These are phyloP conservation scores for Rheum nobile DNA, from an alignment of 148 eudicot genomes.

Conservation along the genomic window DNA sequence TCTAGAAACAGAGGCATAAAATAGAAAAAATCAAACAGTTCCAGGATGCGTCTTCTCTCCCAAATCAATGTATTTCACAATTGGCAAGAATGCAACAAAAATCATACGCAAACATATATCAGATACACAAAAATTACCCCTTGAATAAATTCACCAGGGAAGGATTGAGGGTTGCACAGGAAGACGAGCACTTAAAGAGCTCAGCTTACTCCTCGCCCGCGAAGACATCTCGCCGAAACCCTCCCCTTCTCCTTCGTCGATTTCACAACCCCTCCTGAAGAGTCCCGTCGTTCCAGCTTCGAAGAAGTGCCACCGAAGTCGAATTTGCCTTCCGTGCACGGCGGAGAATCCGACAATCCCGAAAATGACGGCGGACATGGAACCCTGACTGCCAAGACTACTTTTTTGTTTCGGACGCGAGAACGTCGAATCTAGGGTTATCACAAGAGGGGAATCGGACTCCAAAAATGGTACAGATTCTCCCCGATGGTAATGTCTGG, in stretches of 20 bases:
- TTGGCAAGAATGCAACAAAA: too few species aligned
- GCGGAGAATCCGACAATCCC: background rate
- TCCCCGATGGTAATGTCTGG: background rate
- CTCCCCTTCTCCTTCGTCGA: background rate
- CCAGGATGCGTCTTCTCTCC: too few species aligned
- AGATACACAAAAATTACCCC: too few species aligned
- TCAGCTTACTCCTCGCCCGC: conserved; percentile 17
- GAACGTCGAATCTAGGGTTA: conserved; percentile 21
- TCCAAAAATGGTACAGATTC: background rate
- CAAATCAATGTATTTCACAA: too few species aligned
- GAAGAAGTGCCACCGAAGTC: conserved; percentile 3
- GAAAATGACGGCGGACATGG: background rate
- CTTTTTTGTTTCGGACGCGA: conserved; percentile 11
- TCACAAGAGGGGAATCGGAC: conserved; percentile 2
- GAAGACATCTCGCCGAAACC: conserved; percentile 6
- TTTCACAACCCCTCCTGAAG: conserved; percentile 15
- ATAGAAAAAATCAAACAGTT: too few species aligned
- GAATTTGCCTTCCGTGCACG: background rate
- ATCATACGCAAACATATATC: too few species aligned
- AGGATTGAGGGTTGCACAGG: too few species aligned
- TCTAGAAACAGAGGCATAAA: too few species aligned
- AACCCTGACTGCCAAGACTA: background rate
- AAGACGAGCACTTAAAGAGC: conserved; percentile 12
- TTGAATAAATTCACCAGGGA: too few species aligned
- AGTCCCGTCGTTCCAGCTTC: conserved; percentile 9